Conservation (phyloP, 371 early-diverging fungal species). For the Rhizopus stolonifer region DNA sequence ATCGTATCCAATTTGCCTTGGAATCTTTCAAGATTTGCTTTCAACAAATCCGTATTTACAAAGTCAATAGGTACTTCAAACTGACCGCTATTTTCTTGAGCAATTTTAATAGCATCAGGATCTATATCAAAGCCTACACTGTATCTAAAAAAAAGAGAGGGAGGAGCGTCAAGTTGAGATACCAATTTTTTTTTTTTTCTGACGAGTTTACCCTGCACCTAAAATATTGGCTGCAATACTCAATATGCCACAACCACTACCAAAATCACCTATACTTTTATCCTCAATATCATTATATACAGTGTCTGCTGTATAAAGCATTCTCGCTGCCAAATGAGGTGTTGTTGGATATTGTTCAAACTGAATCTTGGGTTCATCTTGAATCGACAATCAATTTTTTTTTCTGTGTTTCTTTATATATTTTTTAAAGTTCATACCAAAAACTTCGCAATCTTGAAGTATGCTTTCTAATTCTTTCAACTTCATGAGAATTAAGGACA, state of each 20-base stretch:
- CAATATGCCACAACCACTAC: constrained; percentile 83
- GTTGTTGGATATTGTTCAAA: constrained; percentile 88
- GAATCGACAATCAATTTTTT: constrained; percentile 6
- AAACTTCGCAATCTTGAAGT: constrained; percentile 72
- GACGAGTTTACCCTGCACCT: constrained; percentile 52
- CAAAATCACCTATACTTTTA: constrained; percentile 77
- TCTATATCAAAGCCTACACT: constrained; percentile 81
- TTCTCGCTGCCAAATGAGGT: constrained; percentile 79
- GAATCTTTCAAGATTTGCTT: constrained; percentile 39
- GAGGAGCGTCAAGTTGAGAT: too few relatives aligned
- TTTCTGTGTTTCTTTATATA: background rate
- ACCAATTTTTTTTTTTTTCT: background rate
- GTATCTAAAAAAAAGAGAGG: constrained; percentile 30
- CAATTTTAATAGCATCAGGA: constrained; percentile 74
- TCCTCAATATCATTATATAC: constrained; percentile 77
- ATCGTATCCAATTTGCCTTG: constrained; percentile 69
- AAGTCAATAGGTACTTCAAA: constrained; percentile 70
- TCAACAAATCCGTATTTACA: constrained; percentile 50
- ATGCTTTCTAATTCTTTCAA: constrained; percentile 75
- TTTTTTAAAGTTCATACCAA: constrained; percentile 37
- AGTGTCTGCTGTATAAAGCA: constrained; percentile 81
- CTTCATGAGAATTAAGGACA: constrained; percentile 68
- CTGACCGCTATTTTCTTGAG: constrained; percentile 65
- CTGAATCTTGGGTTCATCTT: constrained; percentile 74
- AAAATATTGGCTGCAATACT: constrained; percentile 62